Evolutionary conservation across 1,139 yeast genomes (phyloP).

Genomic region (Suhomyces panamericanus): DNA sequence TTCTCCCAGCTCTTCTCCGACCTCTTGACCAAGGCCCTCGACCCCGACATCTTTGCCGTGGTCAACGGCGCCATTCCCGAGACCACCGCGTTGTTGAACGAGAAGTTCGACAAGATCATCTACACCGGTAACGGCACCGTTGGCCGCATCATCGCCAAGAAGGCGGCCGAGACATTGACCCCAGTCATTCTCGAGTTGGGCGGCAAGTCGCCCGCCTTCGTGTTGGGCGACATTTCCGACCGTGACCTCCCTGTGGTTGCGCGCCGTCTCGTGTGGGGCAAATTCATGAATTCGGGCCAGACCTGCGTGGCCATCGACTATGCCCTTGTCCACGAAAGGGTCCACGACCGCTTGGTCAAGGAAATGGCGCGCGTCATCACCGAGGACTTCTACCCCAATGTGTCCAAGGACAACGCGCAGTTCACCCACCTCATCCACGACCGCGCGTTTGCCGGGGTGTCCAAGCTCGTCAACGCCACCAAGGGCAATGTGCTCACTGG

Average conservation of each 20-base stretch:
- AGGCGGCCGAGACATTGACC: slow-evolving; percentile 82
- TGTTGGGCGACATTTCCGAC: slow-evolving; percentile 52
- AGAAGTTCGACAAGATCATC: slow-evolving; percentile 77
- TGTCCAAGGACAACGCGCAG: slow-evolving; percentile 28
- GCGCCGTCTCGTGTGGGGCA: slow-evolving; percentile 73
- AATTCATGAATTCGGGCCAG: slow-evolving; percentile 83
- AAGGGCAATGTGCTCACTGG: slow-evolving; percentile 63
- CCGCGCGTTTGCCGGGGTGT: slow-evolving; percentile 55
- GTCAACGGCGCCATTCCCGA: slow-evolving; percentile 78
- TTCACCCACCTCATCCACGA: slow-evolving; percentile 67
- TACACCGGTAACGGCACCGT: slow-evolving; percentile 82
- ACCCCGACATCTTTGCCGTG: slow-evolving; percentile 57
- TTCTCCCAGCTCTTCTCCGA: slow-evolving; percentile 57
- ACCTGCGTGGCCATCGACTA: slow-evolving; percentile 91
- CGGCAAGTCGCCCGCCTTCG: slow-evolving; percentile 86
- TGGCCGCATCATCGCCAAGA: slow-evolving; percentile 74
- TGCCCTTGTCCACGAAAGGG: slow-evolving; percentile 59
- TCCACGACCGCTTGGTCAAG: slow-evolving; percentile 44
- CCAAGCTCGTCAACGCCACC: slow-evolving; percentile 47
- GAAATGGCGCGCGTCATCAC: slow-evolving; percentile 45
- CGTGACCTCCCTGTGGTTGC: slow-evolving; percentile 55
- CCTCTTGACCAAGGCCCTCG: slow-evolving; percentile 53
- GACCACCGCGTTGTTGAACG: slow-evolving; percentile 62
- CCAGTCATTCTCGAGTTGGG: slow-evolving; percentile 86
- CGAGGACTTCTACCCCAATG: slow-evolving; percentile 47